Base-by-base conservation (phyloP, 2,329 filamentous ascomycete species). In the Corniculantispora saksenae region DNA sequence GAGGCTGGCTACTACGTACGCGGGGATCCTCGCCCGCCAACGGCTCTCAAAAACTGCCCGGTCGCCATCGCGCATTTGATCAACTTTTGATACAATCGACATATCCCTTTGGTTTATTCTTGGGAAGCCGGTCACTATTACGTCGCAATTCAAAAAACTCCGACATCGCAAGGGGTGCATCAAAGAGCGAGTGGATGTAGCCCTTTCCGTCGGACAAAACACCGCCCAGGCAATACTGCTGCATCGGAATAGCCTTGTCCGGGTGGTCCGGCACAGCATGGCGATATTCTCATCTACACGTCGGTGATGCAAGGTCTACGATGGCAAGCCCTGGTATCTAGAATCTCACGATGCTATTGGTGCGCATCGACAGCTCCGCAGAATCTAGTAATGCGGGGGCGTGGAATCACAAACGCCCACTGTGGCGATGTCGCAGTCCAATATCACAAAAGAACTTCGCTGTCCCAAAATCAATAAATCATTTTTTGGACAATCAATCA, bases 351-450 rank as follows among this genome's bases (percentile, higher is more conserved):
- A 60, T 54, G 56, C 50, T n/a, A 65, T 65, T 65, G 63, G 63
- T 60, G 63, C 63, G 63, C 63, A 65, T 65, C 63, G 21, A 61
- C 9, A 50, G 51, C 51, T 56, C 61, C 61, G 61, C 61, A 50
- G 47, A 48, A 50, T 57, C 43, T 38, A 47, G 15, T 23, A 51
- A 50, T 58, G 54, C 55, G 62, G 54, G 32, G 62, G 62, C 55
- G 56, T 19, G 21, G 56, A 48, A 61, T 21, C 25, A 47, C 40
- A 19, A 27, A 50, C 57, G 21, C 45, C 45, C 29, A 61, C 35
- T 21, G 58, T 61, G 47, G 58, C 58, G 32, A 61, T 61, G 19
- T 61, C 47, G 58, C 58, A 19, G 58, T 29, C 40, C 12, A 23
- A 51, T 29, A 53, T 53, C 47, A 25, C 35, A 45, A 51, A 25